Evolutionary conservation across 768 basidiomycete species (phyloP).

Genomic region (Tubosaeta brunneosetosa): DNA sequence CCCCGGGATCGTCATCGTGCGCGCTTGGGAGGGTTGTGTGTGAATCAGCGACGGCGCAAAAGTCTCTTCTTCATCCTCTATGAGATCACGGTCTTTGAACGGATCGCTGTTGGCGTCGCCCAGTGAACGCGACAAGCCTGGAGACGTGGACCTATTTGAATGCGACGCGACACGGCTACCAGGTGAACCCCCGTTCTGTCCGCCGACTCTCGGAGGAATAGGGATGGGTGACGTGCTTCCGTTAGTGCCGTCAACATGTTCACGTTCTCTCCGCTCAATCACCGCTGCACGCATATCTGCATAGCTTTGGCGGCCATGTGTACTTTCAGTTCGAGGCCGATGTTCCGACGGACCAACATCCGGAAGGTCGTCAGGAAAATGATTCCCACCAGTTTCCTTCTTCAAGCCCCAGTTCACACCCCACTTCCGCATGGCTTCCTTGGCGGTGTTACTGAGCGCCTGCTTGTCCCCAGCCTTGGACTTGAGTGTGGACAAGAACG

Average conservation of each 20-base stretch:
- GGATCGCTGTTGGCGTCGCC: slow-evolving; percentile 21
- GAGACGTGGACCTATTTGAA: slow-evolving; percentile 25
- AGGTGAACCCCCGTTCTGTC: slow-evolving; percentile 23
- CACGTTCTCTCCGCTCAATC: slow-evolving; percentile 54
- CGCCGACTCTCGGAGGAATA: slow-evolving; percentile 26
- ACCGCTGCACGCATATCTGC: slow-evolving; percentile 77
- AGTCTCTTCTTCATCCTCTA: slow-evolving; percentile 27
- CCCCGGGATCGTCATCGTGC: slow-evolving; percentile 82
- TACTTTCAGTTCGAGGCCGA: slow-evolving; percentile 31
- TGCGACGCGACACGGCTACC: slow-evolving; percentile 19
- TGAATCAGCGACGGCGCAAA: slow-evolving; percentile 50
- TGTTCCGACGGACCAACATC: slow-evolving; percentile 40
- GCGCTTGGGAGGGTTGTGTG: slow-evolving; percentile 68
- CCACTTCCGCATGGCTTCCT: slow-evolving; percentile 91
- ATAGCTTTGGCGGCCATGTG: slow-evolving; percentile 54
- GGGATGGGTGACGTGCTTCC: slow-evolving; percentile 31
- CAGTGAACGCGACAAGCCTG: slow-evolving; percentile 33
- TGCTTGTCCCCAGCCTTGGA: slow-evolving; percentile 80
- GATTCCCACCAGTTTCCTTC: slow-evolving; percentile 41
- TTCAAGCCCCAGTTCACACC: slow-evolving; percentile 74
- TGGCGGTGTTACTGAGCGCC: slow-evolving; percentile 77
- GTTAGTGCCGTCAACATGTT: slow-evolving; percentile 22
- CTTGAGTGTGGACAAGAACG: slow-evolving; percentile 76
- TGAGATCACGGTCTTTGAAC: slow-evolving; percentile 31
- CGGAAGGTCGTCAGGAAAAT: slow-evolving; percentile 36